Percentiles rank a stretch among this genome's conserved stretches.
Conservation (phyloP, 352 stramenopile species). For the Pythium aristosporum region DNA sequence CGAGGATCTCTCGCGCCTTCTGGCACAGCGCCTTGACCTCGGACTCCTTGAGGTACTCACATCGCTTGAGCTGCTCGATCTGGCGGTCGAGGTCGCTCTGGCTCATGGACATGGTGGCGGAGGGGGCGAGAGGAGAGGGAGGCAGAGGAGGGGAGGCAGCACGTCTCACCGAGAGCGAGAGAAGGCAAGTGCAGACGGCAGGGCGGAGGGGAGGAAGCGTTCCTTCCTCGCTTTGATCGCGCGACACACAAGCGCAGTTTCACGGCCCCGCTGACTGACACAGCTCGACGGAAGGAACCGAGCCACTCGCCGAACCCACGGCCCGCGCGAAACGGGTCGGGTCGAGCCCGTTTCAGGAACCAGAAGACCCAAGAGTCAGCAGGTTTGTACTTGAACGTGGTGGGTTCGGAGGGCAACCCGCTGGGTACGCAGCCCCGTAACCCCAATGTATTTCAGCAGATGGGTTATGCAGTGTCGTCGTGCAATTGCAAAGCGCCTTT, state of each 20-base stretch:
- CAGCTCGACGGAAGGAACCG: conserved; percentile 18
- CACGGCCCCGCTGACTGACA: conserved; percentile 17
- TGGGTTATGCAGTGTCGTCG: not conserved
- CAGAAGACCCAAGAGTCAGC: conserved; percentile 1
- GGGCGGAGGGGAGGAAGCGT: not conserved
- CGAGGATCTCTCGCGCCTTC: conserved; percentile 97
- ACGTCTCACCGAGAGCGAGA: conserved; percentile 3
- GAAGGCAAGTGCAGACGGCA: not conserved
- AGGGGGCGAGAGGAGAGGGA: not conserved
- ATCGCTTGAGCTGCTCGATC: conserved; percentile 92
- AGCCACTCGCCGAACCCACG: conserved; percentile 16
- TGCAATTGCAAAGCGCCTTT: not conserved
- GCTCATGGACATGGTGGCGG: conserved; percentile 62
- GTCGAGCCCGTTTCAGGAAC: not conserved
- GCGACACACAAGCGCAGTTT: conserved; percentile 7
- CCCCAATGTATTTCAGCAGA: not conserved
- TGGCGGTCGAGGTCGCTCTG: conserved; percentile 85
- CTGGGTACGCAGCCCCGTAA: not conserved
- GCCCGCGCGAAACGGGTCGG: not conserved
- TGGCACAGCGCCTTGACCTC: conserved; percentile 98
- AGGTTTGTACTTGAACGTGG: too few species aligned
- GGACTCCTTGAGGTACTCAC: conserved; percentile 98
- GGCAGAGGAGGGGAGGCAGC: not conserved
- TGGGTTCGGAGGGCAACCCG: too few species aligned
- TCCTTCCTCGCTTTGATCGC: conserved; percentile 20